Evolutionary conservation across 2,329 filamentous ascomycete genomes (phyloP).

Genomic region (Fusarium sp.): DNA sequence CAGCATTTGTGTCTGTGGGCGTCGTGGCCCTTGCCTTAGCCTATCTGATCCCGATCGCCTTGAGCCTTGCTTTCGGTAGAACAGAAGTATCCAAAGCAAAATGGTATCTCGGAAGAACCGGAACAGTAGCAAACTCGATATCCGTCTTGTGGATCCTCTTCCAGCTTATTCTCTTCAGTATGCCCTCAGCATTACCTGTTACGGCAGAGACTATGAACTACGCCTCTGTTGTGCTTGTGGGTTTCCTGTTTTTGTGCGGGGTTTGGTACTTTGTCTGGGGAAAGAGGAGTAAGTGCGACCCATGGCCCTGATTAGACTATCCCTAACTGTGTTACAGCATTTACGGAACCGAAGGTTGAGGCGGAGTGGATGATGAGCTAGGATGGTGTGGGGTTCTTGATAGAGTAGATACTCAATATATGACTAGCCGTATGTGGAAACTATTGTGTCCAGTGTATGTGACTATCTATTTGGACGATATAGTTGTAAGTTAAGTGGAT

Average conservation of each 20-base stretch:
- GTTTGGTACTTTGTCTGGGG: neutral
- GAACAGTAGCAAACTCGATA: neutral
- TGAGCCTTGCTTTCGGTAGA: neutral
- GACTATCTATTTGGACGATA: neutral
- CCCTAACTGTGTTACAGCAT: no score
- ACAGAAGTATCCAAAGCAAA: neutral
- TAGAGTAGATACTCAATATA: neutral
- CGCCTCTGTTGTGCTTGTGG: neutral
- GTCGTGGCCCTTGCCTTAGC: neutral
- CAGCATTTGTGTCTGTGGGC: neutral
- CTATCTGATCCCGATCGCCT: neutral
- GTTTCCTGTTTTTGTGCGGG: neutral
- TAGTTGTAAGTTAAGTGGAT: fast-evolving
- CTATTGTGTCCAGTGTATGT: neutral
- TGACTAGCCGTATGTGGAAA: neutral
- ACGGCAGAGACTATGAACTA: neutral
- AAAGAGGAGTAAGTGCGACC: neutral
- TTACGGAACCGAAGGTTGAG: neutral
- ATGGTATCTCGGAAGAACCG: neutral
- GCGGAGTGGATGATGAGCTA: neutral
- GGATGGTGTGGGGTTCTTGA: neutral
- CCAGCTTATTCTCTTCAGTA: neutral
- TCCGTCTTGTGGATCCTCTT: neutral
- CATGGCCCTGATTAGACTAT: neutral
- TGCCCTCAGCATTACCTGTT: neutral